Conservation (phyloP, 345 rosid genomes). For the Dipteronia sinensis region DNA sequence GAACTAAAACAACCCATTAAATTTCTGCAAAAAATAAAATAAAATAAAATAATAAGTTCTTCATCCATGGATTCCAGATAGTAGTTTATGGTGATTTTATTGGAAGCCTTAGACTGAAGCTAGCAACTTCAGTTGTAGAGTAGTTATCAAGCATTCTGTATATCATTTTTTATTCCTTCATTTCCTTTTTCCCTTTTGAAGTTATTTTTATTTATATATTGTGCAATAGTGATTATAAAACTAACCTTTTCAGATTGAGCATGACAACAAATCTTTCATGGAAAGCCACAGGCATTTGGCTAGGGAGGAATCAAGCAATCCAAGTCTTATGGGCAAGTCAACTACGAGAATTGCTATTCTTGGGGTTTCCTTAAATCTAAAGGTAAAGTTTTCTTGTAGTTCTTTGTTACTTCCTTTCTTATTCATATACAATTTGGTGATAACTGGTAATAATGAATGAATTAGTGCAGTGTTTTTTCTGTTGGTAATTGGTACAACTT, state of each 20-base stretch:
- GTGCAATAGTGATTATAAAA: background rate
- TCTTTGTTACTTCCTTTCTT: slow-evolving; percentile 13
- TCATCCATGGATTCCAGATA: background rate
- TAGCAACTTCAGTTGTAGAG: background rate
- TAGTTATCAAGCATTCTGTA: background rate
- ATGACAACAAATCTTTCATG: slow-evolving; percentile 33
- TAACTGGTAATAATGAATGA: background rate
- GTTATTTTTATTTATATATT: background rate
- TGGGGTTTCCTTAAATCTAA: slow-evolving; percentile 50
- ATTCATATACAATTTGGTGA: slow-evolving; percentile 2
- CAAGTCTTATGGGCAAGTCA: slow-evolving; percentile 53
- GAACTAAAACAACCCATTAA: background rate
- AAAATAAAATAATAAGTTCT: background rate
- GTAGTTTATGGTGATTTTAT: background rate
- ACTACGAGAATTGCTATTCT: slow-evolving; percentile 81
- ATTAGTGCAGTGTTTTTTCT: background rate
- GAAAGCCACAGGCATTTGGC: slow-evolving; percentile 34
- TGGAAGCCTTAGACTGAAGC: background rate
- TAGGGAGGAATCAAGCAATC: slow-evolving; percentile 46
- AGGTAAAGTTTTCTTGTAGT: slow-evolving; percentile 42
- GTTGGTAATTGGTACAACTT: background rate
- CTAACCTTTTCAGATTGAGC: slow-evolving; percentile 39
- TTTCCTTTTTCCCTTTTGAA: background rate
- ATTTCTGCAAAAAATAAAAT: background rate
- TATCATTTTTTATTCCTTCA: background rate